A percentile compares a stretch with the other conserved stretches of the same genome.
Evolutionary conservation across 768 basidiomycete genomes (phyloP).

Genomic region (Daedaleopsis sinensis): DNA sequence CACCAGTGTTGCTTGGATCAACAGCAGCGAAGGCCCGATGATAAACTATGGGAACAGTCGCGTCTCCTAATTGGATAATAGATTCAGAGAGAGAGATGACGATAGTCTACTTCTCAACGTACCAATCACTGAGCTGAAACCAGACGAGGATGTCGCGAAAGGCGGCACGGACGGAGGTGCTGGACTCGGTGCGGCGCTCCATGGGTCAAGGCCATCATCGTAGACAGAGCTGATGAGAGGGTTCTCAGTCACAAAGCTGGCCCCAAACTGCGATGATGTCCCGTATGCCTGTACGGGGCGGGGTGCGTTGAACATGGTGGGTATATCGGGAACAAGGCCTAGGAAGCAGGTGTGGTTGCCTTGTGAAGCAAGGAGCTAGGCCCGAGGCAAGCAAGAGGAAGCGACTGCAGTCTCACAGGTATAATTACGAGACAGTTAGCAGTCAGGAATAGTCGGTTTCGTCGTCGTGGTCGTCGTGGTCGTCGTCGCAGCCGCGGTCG

Average conservation of each 20-base stretch:
- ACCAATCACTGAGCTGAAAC: conserved; percentile 77
- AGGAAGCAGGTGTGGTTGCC: not conserved
- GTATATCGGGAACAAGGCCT: not conserved
- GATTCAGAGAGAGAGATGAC: not conserved
- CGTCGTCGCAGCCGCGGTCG: conserved; percentile 11
- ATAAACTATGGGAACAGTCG: conserved; percentile 80
- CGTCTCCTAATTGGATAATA: conserved; percentile 57
- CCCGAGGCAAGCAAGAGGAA: too few relatives aligned
- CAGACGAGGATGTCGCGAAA: conserved; percentile 46
- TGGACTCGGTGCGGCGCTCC: conserved; percentile 76
- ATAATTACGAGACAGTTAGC: not conserved
- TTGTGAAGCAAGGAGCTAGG: not conserved
- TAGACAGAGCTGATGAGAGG: conserved; percentile 72
- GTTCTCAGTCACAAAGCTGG: conserved; percentile 70
- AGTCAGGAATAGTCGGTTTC: not conserved
- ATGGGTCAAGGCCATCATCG: conserved; percentile 77
- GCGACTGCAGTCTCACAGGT: not conserved
- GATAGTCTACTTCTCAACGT: conserved; percentile 1
- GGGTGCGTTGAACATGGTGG: conserved; percentile 81
- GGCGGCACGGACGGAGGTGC: conserved; percentile 62
- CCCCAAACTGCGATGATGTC: conserved; percentile 57
- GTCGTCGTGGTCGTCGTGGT: not conserved
- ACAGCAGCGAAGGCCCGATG: conserved; percentile 71
- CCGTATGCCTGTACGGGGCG: conserved; percentile 72
- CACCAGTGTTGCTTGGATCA: conserved; percentile 71